Conservation (phyloP, 2,329 filamentous ascomycete genomes). For the Fusarium tuaranense region DNA sequence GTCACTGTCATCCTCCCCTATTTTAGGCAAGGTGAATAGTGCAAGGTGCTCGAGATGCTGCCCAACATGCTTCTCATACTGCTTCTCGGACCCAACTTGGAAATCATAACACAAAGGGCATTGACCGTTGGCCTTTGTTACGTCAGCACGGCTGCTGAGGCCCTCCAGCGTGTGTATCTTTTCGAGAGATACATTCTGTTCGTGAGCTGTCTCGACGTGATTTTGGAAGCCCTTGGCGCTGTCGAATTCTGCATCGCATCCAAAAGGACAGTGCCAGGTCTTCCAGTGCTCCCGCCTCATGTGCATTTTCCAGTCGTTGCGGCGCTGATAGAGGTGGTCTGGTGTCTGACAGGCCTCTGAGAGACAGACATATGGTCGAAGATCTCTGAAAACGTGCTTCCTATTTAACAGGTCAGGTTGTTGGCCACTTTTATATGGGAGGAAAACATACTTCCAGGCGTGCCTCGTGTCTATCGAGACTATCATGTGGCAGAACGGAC, state of each 20-base stretch:
- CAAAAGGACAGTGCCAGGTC: not conserved
- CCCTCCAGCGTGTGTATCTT: not conserved
- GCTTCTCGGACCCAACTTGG: not conserved
- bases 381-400: not conserved
- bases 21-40: not conserved
- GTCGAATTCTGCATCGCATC: not conserved
- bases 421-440: not conserved
- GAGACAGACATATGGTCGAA: not conserved
- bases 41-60: not conserved
- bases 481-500: not conserved
- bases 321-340: not conserved
- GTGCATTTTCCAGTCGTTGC: not conserved
- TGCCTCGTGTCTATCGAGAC: not conserved
- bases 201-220: not conserved
- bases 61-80: not conserved
- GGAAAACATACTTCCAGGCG: not conserved
- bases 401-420: not conserved
- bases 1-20: not conserved
- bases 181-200: not conserved
- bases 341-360: not conserved
- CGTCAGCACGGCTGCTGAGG: not conserved
- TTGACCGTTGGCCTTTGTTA: not conserved
- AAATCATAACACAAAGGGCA: not conserved
- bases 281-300: not conserved
- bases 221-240: not conserved